These are phyloP conservation scores for Zasmidium cellare DNA, from an alignment of 2,329 filamentous ascomycete species.

Conservation along the genomic window DNA sequence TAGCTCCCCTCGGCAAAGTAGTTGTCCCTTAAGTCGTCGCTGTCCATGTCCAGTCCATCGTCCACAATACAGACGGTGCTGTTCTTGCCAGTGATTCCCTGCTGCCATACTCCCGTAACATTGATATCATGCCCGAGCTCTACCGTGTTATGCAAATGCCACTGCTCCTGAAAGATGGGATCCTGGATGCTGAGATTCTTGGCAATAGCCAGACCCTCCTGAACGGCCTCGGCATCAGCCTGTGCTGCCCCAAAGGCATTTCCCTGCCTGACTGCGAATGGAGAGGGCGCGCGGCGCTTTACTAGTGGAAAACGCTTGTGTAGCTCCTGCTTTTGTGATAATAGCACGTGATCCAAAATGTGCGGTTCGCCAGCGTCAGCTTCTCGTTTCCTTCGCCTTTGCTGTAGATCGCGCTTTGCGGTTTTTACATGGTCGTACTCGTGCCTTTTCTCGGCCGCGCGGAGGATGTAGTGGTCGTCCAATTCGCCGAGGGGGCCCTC, in stretches of 20 bases:
- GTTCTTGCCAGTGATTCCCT: constrained; percentile 86
- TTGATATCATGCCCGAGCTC: constrained; percentile 90
- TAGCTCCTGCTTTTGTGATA: constrained; percentile 75
- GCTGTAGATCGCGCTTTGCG: constrained; percentile 53
- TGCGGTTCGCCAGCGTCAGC: constrained; percentile 49
- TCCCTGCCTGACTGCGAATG: constrained; percentile 11
- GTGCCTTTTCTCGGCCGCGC: constrained; percentile 60
- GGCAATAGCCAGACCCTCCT: constrained; percentile 62
- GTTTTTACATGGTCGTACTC: constrained; percentile 50
- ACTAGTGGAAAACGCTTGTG: constrained; percentile 57
- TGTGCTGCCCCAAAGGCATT: neutral
- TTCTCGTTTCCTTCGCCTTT: constrained; percentile 63
- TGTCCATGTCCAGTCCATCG: constrained; percentile 94
- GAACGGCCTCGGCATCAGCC: constrained; percentile 44
- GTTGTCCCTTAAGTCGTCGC: constrained; percentile 85
- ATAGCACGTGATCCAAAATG: constrained; percentile 71
- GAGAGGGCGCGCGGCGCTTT: constrained; percentile 52
- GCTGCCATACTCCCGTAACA: constrained; percentile 88
- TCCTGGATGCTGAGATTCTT: constrained; percentile 73
- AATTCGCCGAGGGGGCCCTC: constrained; percentile 81
- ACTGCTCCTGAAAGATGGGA: constrained; percentile 90
- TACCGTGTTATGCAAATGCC: constrained; percentile 86
- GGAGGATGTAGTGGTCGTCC: constrained; percentile 81
- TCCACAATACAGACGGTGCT: constrained; percentile 92
- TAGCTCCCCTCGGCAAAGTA: constrained; percentile 92